phyloP scores from a whole-genome alignment of 2,329 filamentous ascomycete genomes.

The Zasmidium citrigriseum region DNA sequence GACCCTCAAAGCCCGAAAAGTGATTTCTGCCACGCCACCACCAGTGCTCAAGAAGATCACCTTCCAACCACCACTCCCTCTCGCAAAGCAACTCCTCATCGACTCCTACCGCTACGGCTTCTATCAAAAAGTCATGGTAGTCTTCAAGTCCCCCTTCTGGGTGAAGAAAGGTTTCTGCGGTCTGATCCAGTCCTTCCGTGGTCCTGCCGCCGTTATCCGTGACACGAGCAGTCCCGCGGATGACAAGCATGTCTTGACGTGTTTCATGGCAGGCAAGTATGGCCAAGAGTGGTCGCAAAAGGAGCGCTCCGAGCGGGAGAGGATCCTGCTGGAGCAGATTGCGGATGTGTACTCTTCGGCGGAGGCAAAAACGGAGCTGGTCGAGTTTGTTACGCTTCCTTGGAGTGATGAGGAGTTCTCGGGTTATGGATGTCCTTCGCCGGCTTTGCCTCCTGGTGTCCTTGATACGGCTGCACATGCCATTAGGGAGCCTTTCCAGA shows the following conservation, averaged over 20 bases:
- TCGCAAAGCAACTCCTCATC: conserved; percentile 38
- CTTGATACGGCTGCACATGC: conserved; percentile 17
- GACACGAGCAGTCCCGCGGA: conserved; percentile 41
- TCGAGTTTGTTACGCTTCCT: conserved; percentile 29
- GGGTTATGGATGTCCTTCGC: conserved; percentile 24
- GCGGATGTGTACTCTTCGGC: conserved; percentile 27
- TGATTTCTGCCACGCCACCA: conserved; percentile 51
- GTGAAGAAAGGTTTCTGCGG: conserved; percentile 46
- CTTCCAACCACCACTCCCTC: conserved; percentile 50
- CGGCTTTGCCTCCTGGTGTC: conserved; percentile 20
- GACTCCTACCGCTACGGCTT: conserved; percentile 45
- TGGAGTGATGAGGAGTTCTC: conserved; percentile 31
- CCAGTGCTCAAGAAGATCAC: conserved; percentile 46
- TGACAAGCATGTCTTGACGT: conserved; percentile 35
- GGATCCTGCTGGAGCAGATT: conserved; percentile 37
- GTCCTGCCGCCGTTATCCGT: conserved; percentile 47
- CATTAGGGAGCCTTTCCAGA: conserved; percentile 27
- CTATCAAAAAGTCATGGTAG: conserved; percentile 53
- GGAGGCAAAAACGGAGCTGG: conserved; percentile 19
- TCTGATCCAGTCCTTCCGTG: conserved; percentile 45
- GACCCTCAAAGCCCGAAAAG: conserved; percentile 41
- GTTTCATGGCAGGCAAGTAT: conserved; percentile 41
- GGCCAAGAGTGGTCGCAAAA: conserved; percentile 37
- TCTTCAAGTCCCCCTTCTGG: conserved; percentile 51
- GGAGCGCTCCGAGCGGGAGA: conserved; percentile 27